Percentiles rank a stretch among this genome's conserved stretches.
Conservation (phyloP, 805 yeast genomes). For the Saturnispora sekii region DNA sequence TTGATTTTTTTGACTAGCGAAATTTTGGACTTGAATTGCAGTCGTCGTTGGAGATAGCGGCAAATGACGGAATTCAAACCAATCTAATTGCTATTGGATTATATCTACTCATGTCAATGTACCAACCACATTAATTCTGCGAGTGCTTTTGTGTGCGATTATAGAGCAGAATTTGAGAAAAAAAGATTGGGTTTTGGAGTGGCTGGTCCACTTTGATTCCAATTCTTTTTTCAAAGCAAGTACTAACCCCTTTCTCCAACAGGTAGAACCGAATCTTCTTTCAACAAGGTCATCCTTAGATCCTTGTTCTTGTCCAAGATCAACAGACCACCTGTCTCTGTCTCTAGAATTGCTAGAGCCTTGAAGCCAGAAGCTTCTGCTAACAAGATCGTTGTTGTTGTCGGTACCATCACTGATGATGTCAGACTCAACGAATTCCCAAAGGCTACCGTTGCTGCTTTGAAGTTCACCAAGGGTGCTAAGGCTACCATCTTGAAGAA, state of each 20-base stretch:
- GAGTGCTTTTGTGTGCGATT: slow-evolving; percentile 29
- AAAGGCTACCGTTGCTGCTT: slow-evolving; percentile 97
- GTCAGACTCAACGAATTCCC: slow-evolving; percentile 89
- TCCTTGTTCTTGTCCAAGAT: slow-evolving; percentile 94
- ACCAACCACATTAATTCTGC: slow-evolving; percentile 17
- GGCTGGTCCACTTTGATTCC: neutral
- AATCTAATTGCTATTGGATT: too few relatives aligned
- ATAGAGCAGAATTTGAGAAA: slow-evolving; percentile 39
- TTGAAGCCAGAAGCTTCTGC: slow-evolving; percentile 74
- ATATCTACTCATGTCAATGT: too few relatives aligned
- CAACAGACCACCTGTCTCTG: slow-evolving; percentile 99
- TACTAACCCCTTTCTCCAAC: slow-evolving; percentile 16
- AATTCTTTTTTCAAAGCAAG: slow-evolving; percentile 9
- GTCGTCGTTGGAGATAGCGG: slow-evolving; percentile 1
- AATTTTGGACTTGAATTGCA: neutral
- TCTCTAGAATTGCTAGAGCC: slow-evolving; percentile 82
- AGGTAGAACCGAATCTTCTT: slow-evolving; percentile 98
- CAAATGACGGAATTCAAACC: neutral
- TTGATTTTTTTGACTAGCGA: neutral
- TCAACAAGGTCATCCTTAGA: slow-evolving; percentile 95
- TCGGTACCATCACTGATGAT: slow-evolving; percentile 99
- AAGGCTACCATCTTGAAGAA: slow-evolving; percentile 94
- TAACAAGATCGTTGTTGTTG: slow-evolving; percentile 91
- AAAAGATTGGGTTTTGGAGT: neutral
- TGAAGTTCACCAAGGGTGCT: slow-evolving; percentile 99